Base-by-base conservation (phyloP, 1,284 basidiomycete species). In the Heliocybe sulcata region DNA sequence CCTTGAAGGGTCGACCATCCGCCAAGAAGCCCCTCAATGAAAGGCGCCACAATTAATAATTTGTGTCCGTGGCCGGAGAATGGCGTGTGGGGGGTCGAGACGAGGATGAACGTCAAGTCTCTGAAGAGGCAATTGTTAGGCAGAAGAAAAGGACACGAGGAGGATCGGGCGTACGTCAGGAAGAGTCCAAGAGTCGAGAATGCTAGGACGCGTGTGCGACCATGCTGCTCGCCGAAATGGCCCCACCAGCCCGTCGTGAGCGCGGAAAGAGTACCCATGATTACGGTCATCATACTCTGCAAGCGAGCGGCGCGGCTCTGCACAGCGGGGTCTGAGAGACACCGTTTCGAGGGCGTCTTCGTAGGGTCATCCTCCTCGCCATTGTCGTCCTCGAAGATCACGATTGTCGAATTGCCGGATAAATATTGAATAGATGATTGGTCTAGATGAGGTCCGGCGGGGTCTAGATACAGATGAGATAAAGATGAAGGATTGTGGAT, bases 161-260 rank as follows among this genome's bases (percentile, higher is more conserved):
- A 35, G 16, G 35, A 16, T 33, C 16, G 16, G 6, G 81, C 81
- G 50, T 69, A 92, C 87, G 86, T 89, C 58, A 90, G 71, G 62
- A 94, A 76, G 1, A 93, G 68, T 2, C 93, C 91, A 19, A 87
- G 60, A 3, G 87, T 83, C 14, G 85, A 73, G 23, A 85, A 70
- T 11, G 86, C 82, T 54, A 96, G 79, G 31, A 95, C 84, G 49
- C 77, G 80, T 3, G 83, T 89, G 26, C 94, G 79, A 10, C 94
- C 94, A 56, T 86, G 70, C 19, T 83, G 76, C 65, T 95, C 92
- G 8, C 90, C 85, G 48, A 87, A 86, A 56, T 81, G 80, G 35
- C 90, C 90, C 94, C 94, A 97, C 79, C 85, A 92, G 9, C 89
- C 90, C 0, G 92, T 92, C 1, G 90, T 93, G 31, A 94, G 68